phyloP scores from a whole-genome alignment of 805 yeast species.

The Monosporozyma aerobia region DNA sequence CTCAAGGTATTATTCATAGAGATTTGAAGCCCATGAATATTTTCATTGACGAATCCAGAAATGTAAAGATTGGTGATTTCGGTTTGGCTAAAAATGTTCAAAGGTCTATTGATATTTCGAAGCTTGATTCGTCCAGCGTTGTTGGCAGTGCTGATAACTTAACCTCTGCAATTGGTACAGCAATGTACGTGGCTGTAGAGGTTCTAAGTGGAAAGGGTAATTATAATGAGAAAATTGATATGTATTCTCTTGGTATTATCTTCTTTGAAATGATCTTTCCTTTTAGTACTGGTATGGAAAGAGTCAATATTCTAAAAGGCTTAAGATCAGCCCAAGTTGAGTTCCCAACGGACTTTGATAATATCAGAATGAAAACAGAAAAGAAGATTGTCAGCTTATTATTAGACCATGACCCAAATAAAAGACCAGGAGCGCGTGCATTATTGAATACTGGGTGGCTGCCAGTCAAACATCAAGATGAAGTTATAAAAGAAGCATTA shows the following conservation, averaged over 20 bases:
- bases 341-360: constrained; percentile 64
- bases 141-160: constrained; percentile 49
- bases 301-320: constrained; percentile 61
- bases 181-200: constrained; percentile 86
- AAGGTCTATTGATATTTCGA: constrained; percentile 31
- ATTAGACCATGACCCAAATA: constrained; percentile 68
- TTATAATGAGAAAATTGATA: constrained; percentile 91
- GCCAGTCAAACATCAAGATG: constrained; percentile 86
- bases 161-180: constrained; percentile 90
- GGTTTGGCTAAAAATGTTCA: constrained; percentile 92
- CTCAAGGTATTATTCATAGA: constrained; percentile 90
- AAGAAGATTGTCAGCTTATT: constrained; percentile 56
- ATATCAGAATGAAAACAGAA: constrained; percentile 45
- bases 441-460: constrained; percentile 72
- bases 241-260: constrained; percentile 90
- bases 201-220: constrained; percentile 61
- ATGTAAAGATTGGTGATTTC: constrained; percentile 92
- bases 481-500: constrained; percentile 78
- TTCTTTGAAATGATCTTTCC: constrained; percentile 91
- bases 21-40: constrained; percentile 94
- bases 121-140: constrained; percentile 23
- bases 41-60: constrained; percentile 82
- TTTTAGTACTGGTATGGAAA: constrained; percentile 87
- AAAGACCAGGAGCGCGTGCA: constrained; percentile 71
- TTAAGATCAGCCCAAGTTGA: constrained; percentile 50